Conservation (phyloP, 2,329 filamentous ascomycete species). For the Colletotrichum sojae region DNA sequence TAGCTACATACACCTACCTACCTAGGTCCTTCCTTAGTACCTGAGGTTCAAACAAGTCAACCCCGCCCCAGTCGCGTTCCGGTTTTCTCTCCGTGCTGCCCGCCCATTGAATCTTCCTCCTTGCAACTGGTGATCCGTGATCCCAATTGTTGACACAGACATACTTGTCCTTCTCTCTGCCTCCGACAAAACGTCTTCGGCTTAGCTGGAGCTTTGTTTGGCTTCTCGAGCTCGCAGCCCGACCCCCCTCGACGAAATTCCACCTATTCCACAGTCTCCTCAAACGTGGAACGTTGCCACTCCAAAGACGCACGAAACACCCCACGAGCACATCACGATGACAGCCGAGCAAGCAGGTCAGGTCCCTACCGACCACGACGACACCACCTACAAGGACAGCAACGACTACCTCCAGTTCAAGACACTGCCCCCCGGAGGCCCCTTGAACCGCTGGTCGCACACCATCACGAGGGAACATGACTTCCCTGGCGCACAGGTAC, state of each 20-base stretch:
- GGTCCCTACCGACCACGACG: conserved; percentile 19
- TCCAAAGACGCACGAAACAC: not conserved
- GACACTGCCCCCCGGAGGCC: conserved; percentile 64
- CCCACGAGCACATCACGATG: conserved; percentile 22
- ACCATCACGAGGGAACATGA: conserved; percentile 88
- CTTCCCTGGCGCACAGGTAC: conserved; percentile 89
- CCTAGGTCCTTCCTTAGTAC: too few species aligned
- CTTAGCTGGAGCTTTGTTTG: not conserved
- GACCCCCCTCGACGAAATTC: conserved; percentile 1
- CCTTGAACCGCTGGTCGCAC: conserved; percentile 88
- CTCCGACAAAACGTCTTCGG: not conserved
- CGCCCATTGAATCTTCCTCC: not conserved
- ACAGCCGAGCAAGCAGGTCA: conserved; percentile 24
- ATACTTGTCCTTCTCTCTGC: not conserved
- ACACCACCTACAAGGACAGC: conserved; percentile 59
- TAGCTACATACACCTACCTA: too few species aligned
- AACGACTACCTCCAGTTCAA: conserved; percentile 69
- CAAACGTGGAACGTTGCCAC: not conserved
- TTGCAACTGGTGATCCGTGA: not conserved
- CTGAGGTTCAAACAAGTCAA: conserved; percentile 28
- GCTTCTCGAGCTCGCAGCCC: not conserved
- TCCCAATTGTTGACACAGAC: not conserved
- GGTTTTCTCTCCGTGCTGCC: not conserved
- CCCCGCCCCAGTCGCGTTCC: conserved; percentile 2
- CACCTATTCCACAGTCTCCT: not conserved